Evolutionary conservation across 495 filamentous ascomycete species (phyloP), one percentile per base, ranked within the genome.

Genomic region (Neurospora terricola): DNA sequence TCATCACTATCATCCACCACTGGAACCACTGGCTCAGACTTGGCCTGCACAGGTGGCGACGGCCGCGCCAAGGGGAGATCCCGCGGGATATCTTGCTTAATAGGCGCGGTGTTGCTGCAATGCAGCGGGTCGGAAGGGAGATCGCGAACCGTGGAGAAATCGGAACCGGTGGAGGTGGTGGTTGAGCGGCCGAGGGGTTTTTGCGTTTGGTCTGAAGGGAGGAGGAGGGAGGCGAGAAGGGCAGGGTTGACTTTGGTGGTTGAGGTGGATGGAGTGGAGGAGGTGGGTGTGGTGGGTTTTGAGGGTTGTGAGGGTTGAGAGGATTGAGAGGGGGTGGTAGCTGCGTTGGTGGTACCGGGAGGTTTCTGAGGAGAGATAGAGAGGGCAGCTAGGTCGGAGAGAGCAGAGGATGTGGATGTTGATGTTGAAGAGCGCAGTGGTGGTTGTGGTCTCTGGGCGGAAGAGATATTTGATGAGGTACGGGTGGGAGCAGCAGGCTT

Each of bases 1-100:
- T 84, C 79, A 23, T 81, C 81, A 69, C 81, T 80, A 59, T 77
- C 70, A 43, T 84, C n/a, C n/a, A n/a, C n/a, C n/a, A n/a, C n/a
- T n/a, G n/a, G n/a, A n/a, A n/a, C n/a, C n/a, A 48, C n/a, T 2
- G 45, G 45, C 4, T 23, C 45, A 2, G 45, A 54, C 4, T 23
- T 54, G 3, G n/a, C 11, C 10, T 54, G 45, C 45, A 21, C 7
- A 1, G 45, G 45, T 2, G 18, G 3, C 9, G 45, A 21, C n/a
- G 45, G 45, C n/a, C 45, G 4, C 39, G 16, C 14, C 39, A 14
- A 40, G 39, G 39, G 45, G 0, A 54, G 11, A 2, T 23, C 21
- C 3, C 45, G n/a, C 0, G 45, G 45, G 0, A 54, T 23, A 0
- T 54, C 42, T 3, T 16, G 16, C 4, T n/a, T 43, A 0, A 18